These are phyloP conservation scores for Ceratorhiza oryzae-sativae DNA, from an alignment of 1,284 basidiomycete genomes.

Conservation along the genomic window DNA sequence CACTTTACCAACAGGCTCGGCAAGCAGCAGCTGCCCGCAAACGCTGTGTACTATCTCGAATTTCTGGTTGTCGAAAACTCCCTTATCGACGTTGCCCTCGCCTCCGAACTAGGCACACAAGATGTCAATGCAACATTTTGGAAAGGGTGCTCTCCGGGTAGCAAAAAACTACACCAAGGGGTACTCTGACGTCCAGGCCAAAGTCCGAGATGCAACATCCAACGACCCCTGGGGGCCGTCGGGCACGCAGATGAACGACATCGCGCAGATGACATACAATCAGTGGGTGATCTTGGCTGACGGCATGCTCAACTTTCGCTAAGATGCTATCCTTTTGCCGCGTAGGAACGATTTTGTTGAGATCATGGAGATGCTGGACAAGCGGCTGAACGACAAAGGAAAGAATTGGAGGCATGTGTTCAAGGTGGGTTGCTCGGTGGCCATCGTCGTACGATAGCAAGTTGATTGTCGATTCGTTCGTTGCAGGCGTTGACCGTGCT, in stretches of 20 bases:
- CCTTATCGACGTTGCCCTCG: background rate
- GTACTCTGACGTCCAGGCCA: conserved; percentile 92
- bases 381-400: conserved; percentile 98
- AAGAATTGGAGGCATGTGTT: conserved; percentile 99
- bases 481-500: conserved; percentile 90
- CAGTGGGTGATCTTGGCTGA: conserved; percentile 70
- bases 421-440: conserved; percentile 66
- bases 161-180: conserved; percentile 95
- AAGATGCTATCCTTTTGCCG: background rate
- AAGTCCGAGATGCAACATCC: conserved; percentile 98
- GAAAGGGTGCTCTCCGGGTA: conserved; percentile 69
- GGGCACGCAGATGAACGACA: conserved; percentile 98
- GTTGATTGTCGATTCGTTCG: background rate
- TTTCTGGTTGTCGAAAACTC: background rate
- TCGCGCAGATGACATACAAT: conserved; percentile 97
- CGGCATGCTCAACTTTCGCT: conserved; percentile 21
- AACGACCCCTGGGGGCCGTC: conserved; percentile 99
- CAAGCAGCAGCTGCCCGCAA: no score
- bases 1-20: background rate
- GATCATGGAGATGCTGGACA: conserved; percentile 99
- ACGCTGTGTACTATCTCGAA: no score
- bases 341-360: conserved; percentile 95
- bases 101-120: conserved; percentile 3
- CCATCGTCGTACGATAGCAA: background rate
- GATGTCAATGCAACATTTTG: conserved; percentile 46